These are phyloP conservation scores for Mixia osmundae DNA, from an alignment of 1,284 basidiomycete species.

Conservation along the genomic window DNA sequence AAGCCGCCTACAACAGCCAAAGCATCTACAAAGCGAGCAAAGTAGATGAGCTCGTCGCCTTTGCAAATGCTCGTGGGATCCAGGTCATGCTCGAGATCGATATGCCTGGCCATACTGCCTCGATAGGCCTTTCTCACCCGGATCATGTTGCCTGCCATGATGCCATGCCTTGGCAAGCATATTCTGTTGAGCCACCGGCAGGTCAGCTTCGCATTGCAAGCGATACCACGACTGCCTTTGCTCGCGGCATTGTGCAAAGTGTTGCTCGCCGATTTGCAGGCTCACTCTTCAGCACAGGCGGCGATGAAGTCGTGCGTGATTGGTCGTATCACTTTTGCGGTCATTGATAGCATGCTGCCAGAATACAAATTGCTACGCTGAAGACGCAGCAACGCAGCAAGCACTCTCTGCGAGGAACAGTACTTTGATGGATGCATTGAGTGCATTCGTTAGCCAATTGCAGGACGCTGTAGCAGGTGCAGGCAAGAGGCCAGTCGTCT, in stretches of 20 bases:
- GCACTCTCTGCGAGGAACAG: conserved; percentile 29
- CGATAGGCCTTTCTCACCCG: conserved; percentile 39
- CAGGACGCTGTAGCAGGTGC: conserved; percentile 27
- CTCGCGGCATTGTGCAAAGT: conserved; percentile 27
- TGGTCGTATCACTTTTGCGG: too few relatives aligned
- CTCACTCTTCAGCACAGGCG: conserved; percentile 47
- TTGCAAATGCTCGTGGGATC: conserved; percentile 51
- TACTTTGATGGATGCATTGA: conserved; percentile 39
- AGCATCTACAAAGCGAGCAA: conserved; percentile 38
- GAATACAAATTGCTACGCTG: conserved; percentile 14
- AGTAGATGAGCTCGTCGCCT: conserved; percentile 38
- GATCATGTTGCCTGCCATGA: conserved; percentile 49
- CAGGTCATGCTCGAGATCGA: conserved; percentile 36
- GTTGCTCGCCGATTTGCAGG: conserved; percentile 16
- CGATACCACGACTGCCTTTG: too few relatives aligned
- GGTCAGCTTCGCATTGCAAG: conserved; percentile 57
- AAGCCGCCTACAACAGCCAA: conserved; percentile 36
- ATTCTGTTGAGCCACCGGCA: conserved; percentile 39
- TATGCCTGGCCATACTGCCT: conserved; percentile 39
- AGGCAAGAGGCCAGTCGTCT: conserved; percentile 40
- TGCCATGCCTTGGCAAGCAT: conserved; percentile 5
- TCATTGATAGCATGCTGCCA: too few relatives aligned
- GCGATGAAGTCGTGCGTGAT: conserved; percentile 65
- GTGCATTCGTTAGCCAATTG: conserved; percentile 34
- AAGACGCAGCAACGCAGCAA: conserved; percentile 35